Base-by-base conservation (phyloP, 768 basidiomycete genomes). In the Mycena venus region DNA sequence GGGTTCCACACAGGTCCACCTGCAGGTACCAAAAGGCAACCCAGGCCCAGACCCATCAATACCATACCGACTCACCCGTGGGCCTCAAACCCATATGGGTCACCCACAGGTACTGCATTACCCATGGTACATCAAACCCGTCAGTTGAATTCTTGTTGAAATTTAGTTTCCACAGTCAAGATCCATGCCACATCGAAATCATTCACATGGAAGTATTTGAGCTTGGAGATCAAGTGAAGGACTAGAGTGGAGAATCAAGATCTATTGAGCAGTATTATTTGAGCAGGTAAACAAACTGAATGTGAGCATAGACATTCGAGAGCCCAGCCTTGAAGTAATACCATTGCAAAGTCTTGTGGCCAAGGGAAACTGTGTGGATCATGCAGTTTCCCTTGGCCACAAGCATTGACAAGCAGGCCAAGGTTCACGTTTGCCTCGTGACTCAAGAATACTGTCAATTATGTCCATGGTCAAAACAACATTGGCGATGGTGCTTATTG, bases 401-500 rank as follows among this genome's bases (percentile, higher is more conserved):
- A n/a, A n/a, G 36, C 36, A 38, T 38, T 9, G 36, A 38, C 36
- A 38, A 38, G 36, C 36, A 11, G 47, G 47, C 23, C 12, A n/a
- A n/a, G 23, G 47, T 23, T n/a, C 2, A n/a, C 47, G 47, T 7
- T 49, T n/a, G 1, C 47, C 47, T 7, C 47, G 47, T 1, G n/a
- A 49, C 47, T 49, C 47, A n/a, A n/a, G 47, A 23, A 68, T 21
- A 9, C 61, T 17, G n/a, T 73, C 73, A 27, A 80, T 68, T 27
- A 68, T 40, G 72, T 80, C 79, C 31, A 79, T 72, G 4, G 68
- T 44, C 9, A 79, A 78, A 25, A 79, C 79, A 17, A 79, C 76
- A 23, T 25, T 65, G n/a, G 60, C 78, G 75, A 11, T 60, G 59
- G 59, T 61, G 63, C 78, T 80, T 31, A 69, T 7, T 2, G 47